A percentile compares a stretch with the other conserved stretches of the same genome.
phyloP scores from a whole-genome alignment of 345 rosid species.

The Eucalyptus decipiens region DNA sequence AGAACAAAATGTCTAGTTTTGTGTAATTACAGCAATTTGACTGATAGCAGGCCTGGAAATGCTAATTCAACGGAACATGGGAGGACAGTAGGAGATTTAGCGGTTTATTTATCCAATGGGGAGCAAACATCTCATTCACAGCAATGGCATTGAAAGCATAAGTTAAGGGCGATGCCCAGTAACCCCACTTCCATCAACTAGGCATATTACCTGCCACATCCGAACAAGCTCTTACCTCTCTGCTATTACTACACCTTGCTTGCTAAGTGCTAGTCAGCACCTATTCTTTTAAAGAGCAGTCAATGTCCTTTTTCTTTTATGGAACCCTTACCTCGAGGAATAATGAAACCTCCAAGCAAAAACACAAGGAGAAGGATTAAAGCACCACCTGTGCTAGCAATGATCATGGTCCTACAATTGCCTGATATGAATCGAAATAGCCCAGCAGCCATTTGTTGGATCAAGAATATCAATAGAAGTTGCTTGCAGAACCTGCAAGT shows the following conservation, averaged over 20 bases:
- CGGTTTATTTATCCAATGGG: conserved; percentile 59
- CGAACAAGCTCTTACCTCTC: neutral
- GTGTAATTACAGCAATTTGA: neutral
- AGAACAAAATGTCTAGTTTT: neutral
- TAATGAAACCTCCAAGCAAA: conserved; percentile 75
- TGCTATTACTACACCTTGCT: neutral
- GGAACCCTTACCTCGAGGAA: conserved; percentile 39
- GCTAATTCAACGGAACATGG: neutral
- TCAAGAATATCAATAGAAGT: conserved; percentile 36
- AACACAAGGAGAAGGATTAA: conserved; percentile 57
- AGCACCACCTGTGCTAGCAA: conserved; percentile 70
- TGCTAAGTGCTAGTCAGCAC: neutral
- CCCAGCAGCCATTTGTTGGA: conserved; percentile 81
- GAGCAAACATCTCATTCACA: conserved; percentile 60
- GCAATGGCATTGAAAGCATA: conserved; percentile 60
- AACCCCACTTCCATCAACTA: conserved; percentile 75
- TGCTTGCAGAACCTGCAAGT: conserved; percentile 75
- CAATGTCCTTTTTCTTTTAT: neutral
- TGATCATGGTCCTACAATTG: conserved; percentile 53
- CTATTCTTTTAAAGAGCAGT: neutral
- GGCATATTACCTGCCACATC: conserved; percentile 50
- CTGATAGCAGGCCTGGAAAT: neutral
- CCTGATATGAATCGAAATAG: conserved; percentile 56
- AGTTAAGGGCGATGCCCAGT: conserved; percentile 74
- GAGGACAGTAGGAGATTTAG: neutral